Conservation (phyloP, 2,329 filamentous ascomycete genomes). For the Penicillium polonicum region DNA sequence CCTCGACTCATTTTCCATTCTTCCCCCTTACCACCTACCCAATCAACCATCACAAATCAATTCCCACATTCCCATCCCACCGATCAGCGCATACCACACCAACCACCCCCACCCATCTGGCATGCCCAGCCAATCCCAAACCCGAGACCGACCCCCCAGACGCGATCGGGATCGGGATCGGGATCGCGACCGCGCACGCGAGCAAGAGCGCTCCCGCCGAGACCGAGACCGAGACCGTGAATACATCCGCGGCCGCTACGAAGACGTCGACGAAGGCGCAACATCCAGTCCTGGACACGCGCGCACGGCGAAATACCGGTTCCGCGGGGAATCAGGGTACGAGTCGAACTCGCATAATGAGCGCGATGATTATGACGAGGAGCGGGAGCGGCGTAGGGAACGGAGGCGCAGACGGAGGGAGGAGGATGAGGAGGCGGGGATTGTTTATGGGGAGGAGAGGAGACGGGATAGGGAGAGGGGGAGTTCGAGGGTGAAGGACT, state of each 20-base stretch:
- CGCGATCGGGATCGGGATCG: slow-evolving; percentile 31
- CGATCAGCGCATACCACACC: not conserved
- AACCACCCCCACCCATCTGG: not conserved
- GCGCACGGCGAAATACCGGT: slow-evolving; percentile 20
- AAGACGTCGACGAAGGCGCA: slow-evolving; percentile 16
- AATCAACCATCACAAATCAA: not conserved
- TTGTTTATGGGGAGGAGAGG: slow-evolving; percentile 20
- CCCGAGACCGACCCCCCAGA: slow-evolving; percentile 34
- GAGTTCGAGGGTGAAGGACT: slow-evolving; percentile 36
- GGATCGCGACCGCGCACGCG: slow-evolving; percentile 19
- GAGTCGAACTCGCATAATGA: slow-evolving; percentile 27
- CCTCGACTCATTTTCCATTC: not conserved
- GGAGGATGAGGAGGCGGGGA: slow-evolving; percentile 16
- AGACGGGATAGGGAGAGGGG: slow-evolving; percentile 19
- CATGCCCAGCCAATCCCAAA: not conserved
- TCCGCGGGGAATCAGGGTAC: slow-evolving; percentile 22
- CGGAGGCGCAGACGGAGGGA: slow-evolving; percentile 20
- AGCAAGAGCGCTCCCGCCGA: slow-evolving; percentile 15
- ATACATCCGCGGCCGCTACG: slow-evolving; percentile 21
- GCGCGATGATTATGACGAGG: slow-evolving; percentile 24
- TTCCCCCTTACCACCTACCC: not conserved
- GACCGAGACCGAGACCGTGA: slow-evolving; percentile 16
- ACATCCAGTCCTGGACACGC: slow-evolving; percentile 16
- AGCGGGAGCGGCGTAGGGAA: slow-evolving; percentile 4
- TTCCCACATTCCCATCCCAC: not conserved